These are phyloP conservation scores for Cicer yamashitae DNA, from an alignment of 306 rosid species.

Conservation along the genomic window DNA sequence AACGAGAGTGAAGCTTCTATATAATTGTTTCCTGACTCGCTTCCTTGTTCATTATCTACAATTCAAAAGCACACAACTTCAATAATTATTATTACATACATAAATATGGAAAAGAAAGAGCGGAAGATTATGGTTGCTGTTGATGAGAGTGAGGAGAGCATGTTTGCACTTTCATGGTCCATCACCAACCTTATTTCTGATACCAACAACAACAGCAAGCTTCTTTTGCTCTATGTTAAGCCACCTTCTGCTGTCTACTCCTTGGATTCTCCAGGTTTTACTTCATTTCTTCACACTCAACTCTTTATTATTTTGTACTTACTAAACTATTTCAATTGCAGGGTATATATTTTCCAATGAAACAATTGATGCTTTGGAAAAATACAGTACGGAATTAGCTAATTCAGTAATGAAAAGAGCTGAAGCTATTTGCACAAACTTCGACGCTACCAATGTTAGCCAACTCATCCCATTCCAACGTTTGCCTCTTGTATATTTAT, in stretches of 20 bases:
- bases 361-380: conserved; percentile 57
- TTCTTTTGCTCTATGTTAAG: conserved; percentile 72
- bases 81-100: neutral
- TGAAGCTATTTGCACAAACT: conserved; percentile 58
- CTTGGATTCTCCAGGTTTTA: conserved; percentile 74
- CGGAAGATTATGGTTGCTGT: conserved; percentile 73
- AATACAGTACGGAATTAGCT: conserved; percentile 57
- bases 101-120: conserved; percentile 48
- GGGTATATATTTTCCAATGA: conserved; percentile 69
- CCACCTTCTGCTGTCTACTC: conserved; percentile 70
- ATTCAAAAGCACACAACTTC: neutral
- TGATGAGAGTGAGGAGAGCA: conserved; percentile 89
- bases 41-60: conserved; percentile 38
- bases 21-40: conserved; percentile 29
- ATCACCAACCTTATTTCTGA: conserved; percentile 59
- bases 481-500: neutral
- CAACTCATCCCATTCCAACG: neutral
- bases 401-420: conserved; percentile 81
- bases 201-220: conserved; percentile 48
- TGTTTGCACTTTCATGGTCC: conserved; percentile 84
- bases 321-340: conserved; percentile 31
- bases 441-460: conserved; percentile 23
- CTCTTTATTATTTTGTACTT: neutral
- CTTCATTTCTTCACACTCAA: neutral
- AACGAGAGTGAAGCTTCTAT: neutral